A percentile compares a stretch with the other conserved stretches of the same genome.
Conservation (phyloP, 176 grass and related monocot species). For the Musa acuminata region DNA sequence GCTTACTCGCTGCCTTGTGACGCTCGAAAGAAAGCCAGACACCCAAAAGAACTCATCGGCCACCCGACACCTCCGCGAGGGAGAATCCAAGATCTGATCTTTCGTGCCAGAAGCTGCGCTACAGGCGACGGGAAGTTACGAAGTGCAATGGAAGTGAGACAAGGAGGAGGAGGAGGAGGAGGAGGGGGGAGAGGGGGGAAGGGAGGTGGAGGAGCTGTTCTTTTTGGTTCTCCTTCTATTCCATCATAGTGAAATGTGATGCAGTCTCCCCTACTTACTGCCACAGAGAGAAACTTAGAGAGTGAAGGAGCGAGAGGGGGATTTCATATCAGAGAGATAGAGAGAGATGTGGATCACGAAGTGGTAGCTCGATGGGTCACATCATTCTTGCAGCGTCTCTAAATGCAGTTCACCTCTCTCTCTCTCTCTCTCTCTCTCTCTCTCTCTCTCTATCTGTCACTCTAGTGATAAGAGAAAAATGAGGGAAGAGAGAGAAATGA, state of each 20-base stretch:
- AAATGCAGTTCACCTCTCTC: slow-evolving; percentile 2
- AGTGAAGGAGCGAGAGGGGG: not conserved
- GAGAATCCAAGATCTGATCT: slow-evolving; percentile 6
- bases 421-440: slow-evolving; percentile 6
- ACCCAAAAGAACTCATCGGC: not conserved
- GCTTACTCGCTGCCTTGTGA: not conserved
- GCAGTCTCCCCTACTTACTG: not conserved
- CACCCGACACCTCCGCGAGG: not conserved
- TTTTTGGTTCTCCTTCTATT: not conserved
- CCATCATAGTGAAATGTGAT: not conserved
- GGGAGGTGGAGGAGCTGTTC: not conserved
- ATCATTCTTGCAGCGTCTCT: slow-evolving; percentile 7
- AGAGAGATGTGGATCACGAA: not conserved
- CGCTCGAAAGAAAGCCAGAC: not conserved
- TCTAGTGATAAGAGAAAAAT: not conserved
- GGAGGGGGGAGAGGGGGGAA: not conserved
- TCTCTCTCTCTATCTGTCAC: not conserved
- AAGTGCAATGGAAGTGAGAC: not conserved
- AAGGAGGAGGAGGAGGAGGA: not conserved
- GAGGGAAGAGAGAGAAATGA: not conserved
- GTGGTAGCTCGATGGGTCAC: slow-evolving; percentile 16
- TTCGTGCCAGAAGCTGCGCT: not conserved
- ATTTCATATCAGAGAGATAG: not conserved
- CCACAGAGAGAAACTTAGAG: not conserved
- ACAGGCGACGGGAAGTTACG: not conserved